A percentile compares a stretch with the other conserved stretches of the same genome.
phyloP scores from a whole-genome alignment of 1,139 yeast genomes.

The Suhomyces guaymorum region DNA sequence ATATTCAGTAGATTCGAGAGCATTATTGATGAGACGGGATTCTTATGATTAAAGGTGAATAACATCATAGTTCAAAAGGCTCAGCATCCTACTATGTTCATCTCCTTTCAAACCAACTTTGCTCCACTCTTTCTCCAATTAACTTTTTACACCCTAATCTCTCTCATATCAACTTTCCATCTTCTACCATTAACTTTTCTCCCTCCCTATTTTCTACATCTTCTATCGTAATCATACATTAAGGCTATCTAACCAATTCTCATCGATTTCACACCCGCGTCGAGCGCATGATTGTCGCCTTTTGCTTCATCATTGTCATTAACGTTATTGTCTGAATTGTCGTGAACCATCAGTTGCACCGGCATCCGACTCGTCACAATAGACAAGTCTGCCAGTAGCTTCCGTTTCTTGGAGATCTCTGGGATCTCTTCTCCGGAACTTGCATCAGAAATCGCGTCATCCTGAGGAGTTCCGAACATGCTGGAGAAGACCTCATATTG shows the following conservation, averaged over 20 bases:
- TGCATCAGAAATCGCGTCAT: constrained; percentile 1
- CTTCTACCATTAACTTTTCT: background rate
- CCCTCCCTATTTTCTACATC: background rate
- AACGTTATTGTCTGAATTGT: constrained; percentile 4
- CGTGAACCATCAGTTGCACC: background rate
- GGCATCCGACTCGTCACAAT: constrained; percentile 1
- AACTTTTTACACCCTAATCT: too few species aligned
- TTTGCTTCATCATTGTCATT: constrained; percentile 6
- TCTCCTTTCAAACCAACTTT: background rate
- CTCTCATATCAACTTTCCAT: too few species aligned
- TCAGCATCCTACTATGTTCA: too few species aligned
- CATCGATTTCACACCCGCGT: constrained; percentile 10
- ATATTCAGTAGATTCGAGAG: too few species aligned
- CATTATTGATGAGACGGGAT: too few species aligned
- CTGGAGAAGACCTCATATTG: constrained; percentile 13
- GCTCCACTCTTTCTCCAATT: too few species aligned
- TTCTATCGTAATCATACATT: background rate
- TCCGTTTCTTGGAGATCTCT: constrained; percentile 8
- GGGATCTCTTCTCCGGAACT: constrained; percentile 2
- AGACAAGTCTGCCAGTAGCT: constrained; percentile 4
- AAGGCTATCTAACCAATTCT: constrained; percentile 1
- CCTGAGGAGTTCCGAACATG: constrained; percentile 14
- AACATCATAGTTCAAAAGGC: too few species aligned
- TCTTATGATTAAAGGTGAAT: too few species aligned
- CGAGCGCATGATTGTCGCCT: constrained; percentile 6